Conservation (phyloP, 2,329 filamentous ascomycete genomes). For the Aureobasidium subglaciale region DNA sequence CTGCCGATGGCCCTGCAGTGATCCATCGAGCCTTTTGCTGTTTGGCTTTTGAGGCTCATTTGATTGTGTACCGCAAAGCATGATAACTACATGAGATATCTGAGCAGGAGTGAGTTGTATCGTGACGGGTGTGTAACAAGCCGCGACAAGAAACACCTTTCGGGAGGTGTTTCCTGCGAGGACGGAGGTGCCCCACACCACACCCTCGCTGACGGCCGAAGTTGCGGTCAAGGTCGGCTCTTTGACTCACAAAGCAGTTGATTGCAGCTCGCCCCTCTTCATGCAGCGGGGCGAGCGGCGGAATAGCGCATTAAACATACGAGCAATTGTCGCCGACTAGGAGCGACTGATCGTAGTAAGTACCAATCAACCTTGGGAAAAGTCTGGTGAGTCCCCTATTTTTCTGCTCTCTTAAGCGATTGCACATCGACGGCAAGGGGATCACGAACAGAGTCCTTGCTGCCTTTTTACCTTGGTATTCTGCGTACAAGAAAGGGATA, state of each 20-base stretch:
- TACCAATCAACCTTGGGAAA: neutral
- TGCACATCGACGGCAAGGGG: slow-evolving; percentile 1
- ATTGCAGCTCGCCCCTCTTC: slow-evolving; percentile 8
- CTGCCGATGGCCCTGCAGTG: neutral
- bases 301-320: neutral
- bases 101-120: too few species aligned
- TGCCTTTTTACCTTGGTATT: neutral
- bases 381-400: neutral
- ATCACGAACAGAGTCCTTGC: neutral
- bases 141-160: neutral
- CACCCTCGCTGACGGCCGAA: neutral
- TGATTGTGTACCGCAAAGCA: neutral
- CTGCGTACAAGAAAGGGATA: neutral
- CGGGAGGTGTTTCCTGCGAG: neutral
- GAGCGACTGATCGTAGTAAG: neutral
- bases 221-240: slow-evolving; percentile 9
- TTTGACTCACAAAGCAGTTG: neutral
- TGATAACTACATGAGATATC: too few species aligned
- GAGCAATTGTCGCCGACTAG: neutral
- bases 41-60: slow-evolving; percentile 8
- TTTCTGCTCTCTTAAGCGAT: neutral
- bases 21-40: neutral
- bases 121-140: too few species aligned
- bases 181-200: neutral
- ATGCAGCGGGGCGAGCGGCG: neutral